Evolutionary conservation across 371 early-diverging fungal species (phyloP), one percentile per base, ranked within the genome.

Genomic region (Mucor lusitanicus): DNA sequence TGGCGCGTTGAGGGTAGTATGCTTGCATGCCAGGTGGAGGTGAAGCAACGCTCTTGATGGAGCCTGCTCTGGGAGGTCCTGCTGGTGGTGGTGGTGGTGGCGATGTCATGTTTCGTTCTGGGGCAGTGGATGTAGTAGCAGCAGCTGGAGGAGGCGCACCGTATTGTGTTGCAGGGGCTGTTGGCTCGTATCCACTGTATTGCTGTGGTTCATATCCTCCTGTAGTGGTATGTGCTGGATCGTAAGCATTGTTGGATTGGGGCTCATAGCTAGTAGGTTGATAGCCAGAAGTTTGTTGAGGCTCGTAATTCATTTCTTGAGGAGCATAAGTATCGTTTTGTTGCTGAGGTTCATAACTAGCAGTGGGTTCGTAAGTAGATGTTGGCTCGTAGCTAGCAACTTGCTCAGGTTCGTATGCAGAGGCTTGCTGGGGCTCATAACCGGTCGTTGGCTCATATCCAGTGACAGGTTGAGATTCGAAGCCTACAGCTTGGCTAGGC

Each of bases 1-100:
- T 69, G 21, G 69, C 37, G 12, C 65, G 60, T 11, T 60, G 60
- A 19, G 46, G 32, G 8, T 25, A 55, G 23, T 27, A 13, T 30
- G 27, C 30, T 53, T 65, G 65, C 17, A 55, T 40, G 17, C 37
- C 39, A 6, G 64, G 37, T n/a, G 61, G 50, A 19, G 50, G 48
- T 3, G 48, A 50, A 19, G 48, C 27, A 21, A 33, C 44, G 44
- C 60, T 60, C 44, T 44, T 60, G 25, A 60, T 30, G 8, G 40
- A 59, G 6, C 17, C 37, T 21, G 39, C 58, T 21, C 23, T 35
- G 21, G 58, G 37, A 23, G 37, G 37, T 11, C 33, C 33, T 33
- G 33, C 3, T n/a, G n/a, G n/a, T n/a, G n/a, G n/a, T n/a, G n/a
- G n/a, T 33, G 61, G 32, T 44, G 61, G 28, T 2, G 61, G 40